Evolutionary conservation across 1,284 basidiomycete genomes (phyloP), one percentile per base, ranked within the genome.

Genomic region (Irpex lacteus): DNA sequence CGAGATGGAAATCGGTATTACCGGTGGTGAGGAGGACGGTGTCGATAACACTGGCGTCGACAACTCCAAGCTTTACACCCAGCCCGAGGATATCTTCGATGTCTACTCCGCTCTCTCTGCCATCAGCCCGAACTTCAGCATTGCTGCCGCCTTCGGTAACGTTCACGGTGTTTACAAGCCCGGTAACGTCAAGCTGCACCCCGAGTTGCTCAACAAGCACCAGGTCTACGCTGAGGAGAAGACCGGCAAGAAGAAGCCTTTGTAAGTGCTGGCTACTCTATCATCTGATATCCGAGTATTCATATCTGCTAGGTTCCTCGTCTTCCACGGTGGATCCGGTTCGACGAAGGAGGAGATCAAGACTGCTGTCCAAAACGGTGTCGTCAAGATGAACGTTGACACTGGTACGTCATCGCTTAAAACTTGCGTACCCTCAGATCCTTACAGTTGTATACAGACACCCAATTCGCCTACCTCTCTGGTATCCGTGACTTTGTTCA

Each of bases 1-100:
- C 79, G 98, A 99, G 87, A 99, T 99, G 98, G 98, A 99, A 82
- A 99, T 99, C 77, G 98, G 98, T 76, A 99, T 99, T 82, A 99
- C 98, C 65, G 98, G 97, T 78, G 97, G 97, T 76, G 97, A 99
- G 80, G 97, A 99, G 81, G 97, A 99, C 75, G 97, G 97, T 77
- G 97, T 99, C 62, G 95, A 98, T 81, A 97, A 98, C 85, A 91
- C 95, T 68, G 87, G 85, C 64, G 96, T 96, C 70, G 98, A 99
- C 82, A 99, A 98, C 82, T 82, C 90, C 55, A 85, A 88, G 62
- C 85, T 99, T 71, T 99, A 99, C 87, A 99, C 98, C 57, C 97
- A 99, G 80, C 96, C 98, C 64, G 93, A 96, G 77, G 97, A 99
- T 75, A 89, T 98, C 73, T 98, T 84, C 76, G 96, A 98, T 68